Percentiles rank a stretch among this genome's conserved stretches.
Conservation (phyloP, 2,329 filamentous ascomycete genomes). For the Pyricularia grisea region DNA sequence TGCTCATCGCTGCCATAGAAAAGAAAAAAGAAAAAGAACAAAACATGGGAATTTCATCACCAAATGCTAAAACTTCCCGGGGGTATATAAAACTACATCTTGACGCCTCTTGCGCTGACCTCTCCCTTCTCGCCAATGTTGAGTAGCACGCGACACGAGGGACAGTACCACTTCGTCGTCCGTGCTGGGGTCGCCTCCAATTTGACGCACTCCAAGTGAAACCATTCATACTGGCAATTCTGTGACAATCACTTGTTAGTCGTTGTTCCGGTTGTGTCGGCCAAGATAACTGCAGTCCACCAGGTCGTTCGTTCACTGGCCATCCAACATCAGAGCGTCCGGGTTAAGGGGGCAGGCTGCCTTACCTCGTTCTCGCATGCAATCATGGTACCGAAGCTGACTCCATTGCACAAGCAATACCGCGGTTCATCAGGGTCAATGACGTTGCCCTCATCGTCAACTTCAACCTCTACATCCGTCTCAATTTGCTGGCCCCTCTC, state of each 20-base stretch:
- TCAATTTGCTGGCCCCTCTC: constrained; percentile 33
- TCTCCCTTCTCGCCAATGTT: constrained; percentile 56
- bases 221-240: constrained; percentile 76
- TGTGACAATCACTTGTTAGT: constrained; percentile 14
- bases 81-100: constrained; percentile 22
- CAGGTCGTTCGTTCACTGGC: background rate
- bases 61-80: background rate
- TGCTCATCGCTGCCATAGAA: background rate
- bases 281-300: background rate
- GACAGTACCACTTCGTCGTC: constrained; percentile 78
- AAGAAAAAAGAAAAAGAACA: background rate
- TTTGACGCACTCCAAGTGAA: constrained; percentile 70
- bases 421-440: constrained; percentile 68
- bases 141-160: constrained; percentile 57
- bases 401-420: constrained; percentile 71
- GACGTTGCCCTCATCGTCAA: constrained; percentile 57
- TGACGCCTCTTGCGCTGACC: constrained; percentile 48
- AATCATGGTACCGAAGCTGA: constrained; percentile 79
- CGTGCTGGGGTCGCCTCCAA: constrained; percentile 58
- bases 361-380: constrained; percentile 61
- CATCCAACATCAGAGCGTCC: constrained; percentile 16
- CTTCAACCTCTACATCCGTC: constrained; percentile 44
- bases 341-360: constrained; percentile 33
- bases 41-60: background rate
- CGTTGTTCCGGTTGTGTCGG: background rate